A percentile compares a stretch with the other conserved stretches of the same genome.
phyloP scores from a whole-genome alignment of 2,329 filamentous ascomycete genomes.

The Xylaria sp. region DNA sequence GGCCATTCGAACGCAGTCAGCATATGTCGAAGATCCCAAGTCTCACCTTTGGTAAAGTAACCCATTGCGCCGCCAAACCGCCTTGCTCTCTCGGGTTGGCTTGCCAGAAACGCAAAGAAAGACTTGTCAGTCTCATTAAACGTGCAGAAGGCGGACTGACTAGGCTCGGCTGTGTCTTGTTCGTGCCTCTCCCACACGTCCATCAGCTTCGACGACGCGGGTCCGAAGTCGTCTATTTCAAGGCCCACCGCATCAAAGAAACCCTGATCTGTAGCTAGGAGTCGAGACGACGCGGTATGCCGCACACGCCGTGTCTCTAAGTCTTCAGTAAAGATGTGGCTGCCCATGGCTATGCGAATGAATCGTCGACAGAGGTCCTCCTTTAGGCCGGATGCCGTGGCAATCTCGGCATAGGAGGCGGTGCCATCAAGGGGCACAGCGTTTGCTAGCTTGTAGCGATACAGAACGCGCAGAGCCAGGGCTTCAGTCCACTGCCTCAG shows the following conservation, averaged over 20 bases:
- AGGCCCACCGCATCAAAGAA: slow-evolving; percentile 31
- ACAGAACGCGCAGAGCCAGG: slow-evolving; percentile 30
- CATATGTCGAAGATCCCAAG: slow-evolving; percentile 37
- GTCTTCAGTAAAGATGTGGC: slow-evolving; percentile 31
- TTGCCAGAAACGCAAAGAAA: slow-evolving; percentile 23
- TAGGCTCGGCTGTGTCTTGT: slow-evolving; percentile 22
- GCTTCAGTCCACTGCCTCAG: slow-evolving; percentile 30
- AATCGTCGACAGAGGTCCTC: slow-evolving; percentile 29
- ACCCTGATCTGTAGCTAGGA: slow-evolving; percentile 27
- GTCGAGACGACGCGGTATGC: slow-evolving; percentile 33
- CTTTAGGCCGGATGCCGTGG: slow-evolving; percentile 24
- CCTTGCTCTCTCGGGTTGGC: slow-evolving; percentile 28
- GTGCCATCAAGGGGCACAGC: slow-evolving; percentile 31
- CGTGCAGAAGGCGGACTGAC: slow-evolving; percentile 30
- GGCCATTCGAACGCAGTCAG: slow-evolving; percentile 30
- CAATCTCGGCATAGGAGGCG: slow-evolving; percentile 34
- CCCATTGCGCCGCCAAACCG: slow-evolving; percentile 33
- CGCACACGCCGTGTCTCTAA: slow-evolving; percentile 26
- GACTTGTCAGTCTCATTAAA: slow-evolving; percentile 30
- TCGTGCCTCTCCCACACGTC: slow-evolving; percentile 29
- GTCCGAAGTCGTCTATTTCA: slow-evolving; percentile 34
- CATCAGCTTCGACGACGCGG: slow-evolving; percentile 30
- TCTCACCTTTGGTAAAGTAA: slow-evolving; percentile 24
- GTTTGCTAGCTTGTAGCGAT: slow-evolving; percentile 34
- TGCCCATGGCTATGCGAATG: slow-evolving; percentile 32